These are phyloP conservation scores for Austroboletus olivaceoglutinosus DNA, from an alignment of 1,284 basidiomycete species.

Conservation along the genomic window DNA sequence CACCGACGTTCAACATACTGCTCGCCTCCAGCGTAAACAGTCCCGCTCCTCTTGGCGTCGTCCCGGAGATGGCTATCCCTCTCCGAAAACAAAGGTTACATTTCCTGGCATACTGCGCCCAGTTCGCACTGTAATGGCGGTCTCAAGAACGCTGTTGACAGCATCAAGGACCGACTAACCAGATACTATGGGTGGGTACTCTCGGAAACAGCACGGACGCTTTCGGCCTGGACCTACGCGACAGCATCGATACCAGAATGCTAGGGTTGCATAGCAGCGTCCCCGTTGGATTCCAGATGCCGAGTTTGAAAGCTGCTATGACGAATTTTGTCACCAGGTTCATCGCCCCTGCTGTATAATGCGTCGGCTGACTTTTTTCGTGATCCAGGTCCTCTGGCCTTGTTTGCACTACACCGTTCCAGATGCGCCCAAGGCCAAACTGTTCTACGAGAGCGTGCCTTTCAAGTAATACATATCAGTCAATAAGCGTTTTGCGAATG, in stretches of 20 bases:
- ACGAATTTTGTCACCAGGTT: constrained; percentile 85
- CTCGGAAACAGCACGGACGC: constrained; percentile 67
- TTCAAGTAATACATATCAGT: constrained; percentile 80
- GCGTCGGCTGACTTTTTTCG: no score
- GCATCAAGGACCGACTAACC: constrained; percentile 51
- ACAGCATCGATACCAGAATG: constrained; percentile 62
- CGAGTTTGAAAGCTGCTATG: constrained; percentile 77
- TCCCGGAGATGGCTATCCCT: constrained; percentile 18
- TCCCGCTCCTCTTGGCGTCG: constrained; percentile 53
- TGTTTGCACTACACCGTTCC: constrained; percentile 85
- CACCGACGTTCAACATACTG: constrained; percentile 32
- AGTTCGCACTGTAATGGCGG: constrained; percentile 79
- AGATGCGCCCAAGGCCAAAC: constrained; percentile 80
- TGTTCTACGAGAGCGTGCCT: constrained; percentile 74
- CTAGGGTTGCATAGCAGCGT: constrained; percentile 53
- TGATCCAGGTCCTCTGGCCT: constrained; percentile 73
- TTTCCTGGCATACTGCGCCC: constrained; percentile 57
- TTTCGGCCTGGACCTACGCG: constrained; percentile 55
- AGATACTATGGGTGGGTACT: constrained; percentile 80
- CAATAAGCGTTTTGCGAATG: constrained; percentile 81
- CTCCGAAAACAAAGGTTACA: constrained; percentile 14
- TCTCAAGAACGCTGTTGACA: constrained; percentile 74
- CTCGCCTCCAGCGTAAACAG: constrained; percentile 43
- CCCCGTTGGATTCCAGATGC: constrained; percentile 78
- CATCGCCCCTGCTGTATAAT: constrained; percentile 6